Evolutionary conservation across 208 protist genomes (phyloP).

Genomic region (Crithidia expoeki): DNA sequence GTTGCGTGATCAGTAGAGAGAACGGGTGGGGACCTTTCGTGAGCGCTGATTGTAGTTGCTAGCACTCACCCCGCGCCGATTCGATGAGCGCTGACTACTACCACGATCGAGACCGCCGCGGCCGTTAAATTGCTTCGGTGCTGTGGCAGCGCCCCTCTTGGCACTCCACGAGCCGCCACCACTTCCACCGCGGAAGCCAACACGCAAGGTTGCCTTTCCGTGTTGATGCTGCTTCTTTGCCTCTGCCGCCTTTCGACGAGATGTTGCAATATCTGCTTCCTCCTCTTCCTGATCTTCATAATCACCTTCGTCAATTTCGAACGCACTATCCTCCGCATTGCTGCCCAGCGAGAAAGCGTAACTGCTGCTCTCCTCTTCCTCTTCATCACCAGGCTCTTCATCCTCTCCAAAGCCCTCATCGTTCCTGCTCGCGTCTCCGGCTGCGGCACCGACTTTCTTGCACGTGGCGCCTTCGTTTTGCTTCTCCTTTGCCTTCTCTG

Average conservation of each 20-base stretch:
- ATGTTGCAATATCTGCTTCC: constrained; percentile 1
- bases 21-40: constrained; percentile 53
- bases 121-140: background rate
- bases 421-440: background rate
- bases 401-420: background rate
- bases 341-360: constrained; percentile 20
- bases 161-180: constrained; percentile 5
- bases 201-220: background rate
- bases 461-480: constrained; percentile 26
- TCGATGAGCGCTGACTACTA: background rate
- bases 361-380: constrained; percentile 4
- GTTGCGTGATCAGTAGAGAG: constrained; percentile 47
- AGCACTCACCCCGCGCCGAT: background rate
- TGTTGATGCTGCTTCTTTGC: constrained; percentile 9
- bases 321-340: constrained; percentile 15
- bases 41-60: constrained; percentile 21
- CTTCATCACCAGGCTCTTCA: constrained; percentile 22
- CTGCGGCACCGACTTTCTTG: background rate
- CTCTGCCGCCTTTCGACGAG: constrained; percentile 8
- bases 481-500: constrained; percentile 43
- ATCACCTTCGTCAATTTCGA: constrained; percentile 15
- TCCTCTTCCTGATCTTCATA: constrained; percentile 8
- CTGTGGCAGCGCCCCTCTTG: background rate
- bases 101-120: constrained; percentile 3
- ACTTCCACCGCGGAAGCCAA: constrained; percentile 1